Evolutionary conservation across 139 green algal genomes (phyloP), one percentile per base, ranked within the genome.

Genomic region (Tetraselmis striata): DNA sequence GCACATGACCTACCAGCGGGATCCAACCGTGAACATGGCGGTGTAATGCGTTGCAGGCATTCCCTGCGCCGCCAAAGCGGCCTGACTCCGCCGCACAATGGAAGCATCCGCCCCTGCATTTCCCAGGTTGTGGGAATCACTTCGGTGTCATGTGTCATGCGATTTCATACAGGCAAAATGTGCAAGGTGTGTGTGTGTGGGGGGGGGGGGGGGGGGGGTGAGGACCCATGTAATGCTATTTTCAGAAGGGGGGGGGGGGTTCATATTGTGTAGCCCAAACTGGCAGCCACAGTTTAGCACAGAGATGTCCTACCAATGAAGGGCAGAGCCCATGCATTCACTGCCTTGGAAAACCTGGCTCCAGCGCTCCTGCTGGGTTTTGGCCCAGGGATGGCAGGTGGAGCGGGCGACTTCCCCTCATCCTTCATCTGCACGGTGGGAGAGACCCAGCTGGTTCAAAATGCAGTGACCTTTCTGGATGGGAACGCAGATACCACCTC

Each of bases 81-180:
- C 28, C 81, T 90, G 87, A 27, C 87, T 93, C 24, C 92, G 83
- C 29, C 86, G 85, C 18, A 94, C 85, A 2, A 95, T 86, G 0
- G 88, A 85, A 1, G 90, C 89, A 58, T 94, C 90, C 0, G 88
- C 89, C 2, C 89, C 90, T 93, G 90, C 81, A 79, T n/a, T n/a
- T n/a, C n/a, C n/a, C n/a, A n/a, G n/a, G n/a, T n/a, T n/a, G n/a
- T n/a, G n/a, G n/a, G n/a, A n/a, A n/a, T n/a, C n/a, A n/a, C n/a
- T n/a, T n/a, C n/a, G n/a, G n/a, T n/a, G n/a, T n/a, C n/a, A n/a
- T n/a, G n/a, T n/a, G n/a, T n/a, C n/a, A n/a, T n/a, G n/a, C n/a
- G n/a, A n/a, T n/a, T n/a, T n/a, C n/a, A n/a, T n/a, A n/a, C n/a
- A n/a, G n/a, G n/a, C n/a, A n/a, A n/a, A n/a, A n/a, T n/a, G n/a